These are phyloP conservation scores for Pseudozyma tsukubaensis DNA, from an alignment of 1,284 basidiomycete species.

Conservation along the genomic window DNA sequence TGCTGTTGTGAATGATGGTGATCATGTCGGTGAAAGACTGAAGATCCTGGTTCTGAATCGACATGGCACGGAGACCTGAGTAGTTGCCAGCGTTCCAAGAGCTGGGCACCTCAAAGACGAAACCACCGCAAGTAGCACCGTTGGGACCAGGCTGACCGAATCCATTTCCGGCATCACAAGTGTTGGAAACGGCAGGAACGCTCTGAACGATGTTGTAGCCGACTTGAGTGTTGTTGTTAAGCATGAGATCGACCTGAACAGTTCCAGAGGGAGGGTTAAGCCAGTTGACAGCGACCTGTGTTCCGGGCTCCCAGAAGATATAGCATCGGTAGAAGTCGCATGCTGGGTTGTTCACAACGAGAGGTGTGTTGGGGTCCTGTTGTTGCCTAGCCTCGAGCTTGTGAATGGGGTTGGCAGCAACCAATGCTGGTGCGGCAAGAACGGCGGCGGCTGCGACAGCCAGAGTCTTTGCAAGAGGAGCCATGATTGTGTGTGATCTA, in stretches of 20 bases:
- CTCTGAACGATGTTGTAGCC: constrained; percentile 49
- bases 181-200: constrained; percentile 45
- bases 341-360: constrained; percentile 50
- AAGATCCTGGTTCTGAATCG: constrained; percentile 34
- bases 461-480: constrained; percentile 27
- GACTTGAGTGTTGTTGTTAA: constrained; percentile 44
- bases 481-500: constrained; percentile 15
- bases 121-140: constrained; percentile 52
- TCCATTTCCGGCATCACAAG: constrained; percentile 52
- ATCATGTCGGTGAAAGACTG: constrained; percentile 60
- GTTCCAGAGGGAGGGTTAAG: constrained; percentile 48
- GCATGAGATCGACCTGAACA: constrained; percentile 57
- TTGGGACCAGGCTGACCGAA: constrained; percentile 39
- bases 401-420: constrained; percentile 6
- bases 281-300: constrained; percentile 54
- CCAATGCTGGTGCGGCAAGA: constrained; percentile 24
- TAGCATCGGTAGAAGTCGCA: constrained; percentile 58
- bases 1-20: constrained; percentile 45
- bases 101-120: constrained; percentile 53
- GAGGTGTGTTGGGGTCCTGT: constrained; percentile 47
- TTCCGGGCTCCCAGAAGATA: constrained; percentile 49
- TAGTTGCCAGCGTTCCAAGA: constrained; percentile 57
- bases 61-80: constrained; percentile 44
- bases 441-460: constrained; percentile 14
- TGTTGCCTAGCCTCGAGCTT: constrained; percentile 41